These are phyloP conservation scores for Aspergillus persii DNA, from an alignment of 2,329 filamentous ascomycete species.

Conservation along the genomic window DNA sequence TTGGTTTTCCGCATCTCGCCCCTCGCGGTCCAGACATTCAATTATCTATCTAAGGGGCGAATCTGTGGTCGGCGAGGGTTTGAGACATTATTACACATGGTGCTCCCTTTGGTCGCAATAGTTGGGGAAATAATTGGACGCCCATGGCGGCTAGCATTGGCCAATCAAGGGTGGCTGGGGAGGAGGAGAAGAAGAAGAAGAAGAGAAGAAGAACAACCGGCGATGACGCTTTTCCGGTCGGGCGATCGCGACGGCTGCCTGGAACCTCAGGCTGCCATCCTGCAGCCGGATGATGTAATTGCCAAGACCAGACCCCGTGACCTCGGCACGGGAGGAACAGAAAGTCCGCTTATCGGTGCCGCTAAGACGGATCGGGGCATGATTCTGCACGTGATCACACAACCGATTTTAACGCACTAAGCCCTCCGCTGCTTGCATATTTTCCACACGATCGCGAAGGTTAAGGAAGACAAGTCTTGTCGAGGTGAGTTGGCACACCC, in stretches of 20 bases:
- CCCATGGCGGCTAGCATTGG: not conserved
- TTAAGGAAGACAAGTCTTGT: slow-evolving; percentile 62
- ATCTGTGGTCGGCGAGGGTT: slow-evolving; percentile 18
- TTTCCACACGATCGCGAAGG: slow-evolving; percentile 41
- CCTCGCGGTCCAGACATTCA: slow-evolving; percentile 13
- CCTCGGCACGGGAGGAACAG: not conserved
- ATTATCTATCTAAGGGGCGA: slow-evolving; percentile 5
- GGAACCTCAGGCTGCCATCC: no score
- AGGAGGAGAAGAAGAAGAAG: no score
- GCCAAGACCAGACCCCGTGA: not conserved
- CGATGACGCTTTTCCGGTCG: not conserved
- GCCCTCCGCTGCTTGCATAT: slow-evolving; percentile 24
- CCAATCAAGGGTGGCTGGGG: not conserved
- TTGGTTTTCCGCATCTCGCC: slow-evolving; percentile 4
- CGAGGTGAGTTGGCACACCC: slow-evolving; percentile 48
- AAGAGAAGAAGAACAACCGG: not conserved
- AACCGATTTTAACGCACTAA: slow-evolving; percentile 38
- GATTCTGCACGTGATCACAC: slow-evolving; percentile 37
- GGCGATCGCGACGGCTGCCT: not conserved
- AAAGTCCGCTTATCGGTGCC: slow-evolving; percentile 4
- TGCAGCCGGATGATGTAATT: not conserved
- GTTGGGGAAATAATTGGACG: slow-evolving; percentile 17
- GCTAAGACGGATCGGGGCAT: slow-evolving; percentile 11
- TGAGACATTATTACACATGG: slow-evolving; percentile 19
- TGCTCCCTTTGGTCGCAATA: slow-evolving; percentile 21